Conservation (phyloP, 2,329 filamentous ascomycete genomes). For the Zasmidium cellare region DNA sequence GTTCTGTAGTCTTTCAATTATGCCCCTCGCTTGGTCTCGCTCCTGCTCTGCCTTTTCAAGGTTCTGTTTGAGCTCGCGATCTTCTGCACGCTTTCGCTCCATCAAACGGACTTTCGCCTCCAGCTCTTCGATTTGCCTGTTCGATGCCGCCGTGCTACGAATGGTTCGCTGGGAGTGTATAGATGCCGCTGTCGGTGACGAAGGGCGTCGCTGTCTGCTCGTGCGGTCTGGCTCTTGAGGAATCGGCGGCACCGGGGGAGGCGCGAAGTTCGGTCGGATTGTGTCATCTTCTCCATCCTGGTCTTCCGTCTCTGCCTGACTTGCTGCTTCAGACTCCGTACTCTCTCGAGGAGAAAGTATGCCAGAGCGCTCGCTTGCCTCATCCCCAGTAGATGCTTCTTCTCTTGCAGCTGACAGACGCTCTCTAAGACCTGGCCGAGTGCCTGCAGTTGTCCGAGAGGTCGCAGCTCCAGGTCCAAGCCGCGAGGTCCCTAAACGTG, state of each 20-base stretch:
- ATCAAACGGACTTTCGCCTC: slow-evolving; percentile 84
- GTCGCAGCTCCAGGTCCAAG: slow-evolving; percentile 15
- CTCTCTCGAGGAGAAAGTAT: slow-evolving; percentile 5
- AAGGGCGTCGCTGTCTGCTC: slow-evolving; percentile 31
- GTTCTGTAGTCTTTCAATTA: slow-evolving; percentile 86
- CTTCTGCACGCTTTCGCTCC: slow-evolving; percentile 82
- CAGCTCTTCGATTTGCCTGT: slow-evolving; percentile 77
- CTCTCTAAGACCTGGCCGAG: slow-evolving; percentile 15
- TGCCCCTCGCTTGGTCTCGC: slow-evolving; percentile 73
- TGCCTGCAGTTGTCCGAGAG: slow-evolving; percentile 13
- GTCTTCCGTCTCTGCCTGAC: slow-evolving; percentile 21
- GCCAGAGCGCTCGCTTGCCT: slow-evolving; percentile 21
- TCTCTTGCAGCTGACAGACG: slow-evolving; percentile 25
- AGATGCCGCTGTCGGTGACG: slow-evolving; percentile 33
- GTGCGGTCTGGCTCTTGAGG: slow-evolving; percentile 23
- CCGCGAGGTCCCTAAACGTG: slow-evolving; percentile 15
- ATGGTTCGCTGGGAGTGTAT: slow-evolving; percentile 33
- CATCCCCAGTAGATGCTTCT: slow-evolving; percentile 20
- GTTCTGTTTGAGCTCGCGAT: slow-evolving; percentile 78
- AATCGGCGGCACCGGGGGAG: slow-evolving; percentile 29
- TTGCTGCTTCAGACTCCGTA: slow-evolving; percentile 13
- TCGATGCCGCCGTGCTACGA: slow-evolving; percentile 52
- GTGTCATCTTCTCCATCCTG: slow-evolving; percentile 26
- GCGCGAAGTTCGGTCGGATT: slow-evolving; percentile 31
- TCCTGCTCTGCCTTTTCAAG: slow-evolving; percentile 76